These are phyloP conservation scores for Fusarium anthophilum DNA, from an alignment of 2,329 filamentous ascomycete species.

Conservation along the genomic window DNA sequence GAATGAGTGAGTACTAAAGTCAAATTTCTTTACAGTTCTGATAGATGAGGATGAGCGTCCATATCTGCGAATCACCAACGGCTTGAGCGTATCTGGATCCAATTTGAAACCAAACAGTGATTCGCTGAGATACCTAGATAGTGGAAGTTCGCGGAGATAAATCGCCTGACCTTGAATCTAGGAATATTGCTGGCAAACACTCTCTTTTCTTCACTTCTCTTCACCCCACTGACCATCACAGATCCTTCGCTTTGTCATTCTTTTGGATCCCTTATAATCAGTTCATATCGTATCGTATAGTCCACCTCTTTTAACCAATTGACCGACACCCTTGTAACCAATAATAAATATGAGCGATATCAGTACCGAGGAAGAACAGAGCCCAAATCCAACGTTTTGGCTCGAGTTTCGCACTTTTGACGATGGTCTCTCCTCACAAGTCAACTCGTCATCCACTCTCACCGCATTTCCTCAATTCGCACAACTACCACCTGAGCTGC, in stretches of 20 bases:
- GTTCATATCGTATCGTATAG: not conserved
- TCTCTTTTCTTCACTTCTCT: not conserved
- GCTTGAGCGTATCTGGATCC: not conserved
- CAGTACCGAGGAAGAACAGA: constrained; percentile 38
- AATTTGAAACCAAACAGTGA: constrained; percentile 14
- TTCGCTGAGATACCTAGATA: constrained; percentile 24
- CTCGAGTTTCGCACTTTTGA: constrained; percentile 57
- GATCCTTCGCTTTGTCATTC: not conserved
- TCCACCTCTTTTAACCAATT: constrained; percentile 1
- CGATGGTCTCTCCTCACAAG: constrained; percentile 48
- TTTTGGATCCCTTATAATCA: not conserved
- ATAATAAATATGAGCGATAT: constrained; percentile 33
- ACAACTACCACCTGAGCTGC: constrained; percentile 57
- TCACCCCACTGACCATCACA: constrained; percentile 8
- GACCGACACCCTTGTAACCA: not conserved
- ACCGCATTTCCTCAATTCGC: constrained; percentile 50
- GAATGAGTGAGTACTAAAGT: not conserved
- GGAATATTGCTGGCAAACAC: constrained; percentile 15
- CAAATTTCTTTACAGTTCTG: not conserved
- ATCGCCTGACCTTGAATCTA: constrained; percentile 34
- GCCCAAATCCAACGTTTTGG: constrained; percentile 50
- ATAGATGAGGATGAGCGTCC: not conserved
- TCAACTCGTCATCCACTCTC: constrained; percentile 16
- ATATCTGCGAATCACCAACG: constrained; percentile 13
- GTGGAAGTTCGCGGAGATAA: constrained; percentile 14